A percentile compares a stretch with the other conserved stretches of the same genome.
phyloP scores from a whole-genome alignment of 345 rosid species.

The Euclidium syriacum region DNA sequence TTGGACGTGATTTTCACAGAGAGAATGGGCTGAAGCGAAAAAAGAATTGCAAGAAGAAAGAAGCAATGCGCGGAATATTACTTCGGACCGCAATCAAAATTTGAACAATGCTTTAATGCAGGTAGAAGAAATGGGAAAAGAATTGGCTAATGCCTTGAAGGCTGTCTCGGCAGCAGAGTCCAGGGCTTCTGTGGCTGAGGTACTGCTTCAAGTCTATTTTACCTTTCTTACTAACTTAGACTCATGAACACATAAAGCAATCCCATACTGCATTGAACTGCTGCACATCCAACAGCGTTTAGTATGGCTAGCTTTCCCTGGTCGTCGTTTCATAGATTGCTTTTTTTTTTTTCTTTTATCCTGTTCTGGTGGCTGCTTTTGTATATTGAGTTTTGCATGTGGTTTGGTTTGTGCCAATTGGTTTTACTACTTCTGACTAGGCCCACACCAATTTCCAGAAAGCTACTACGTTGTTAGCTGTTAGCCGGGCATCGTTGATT shows the following conservation, averaged over 20 bases:
- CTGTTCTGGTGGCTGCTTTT: conserved; percentile 5
- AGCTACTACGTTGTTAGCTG: neutral
- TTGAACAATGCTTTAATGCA: conserved; percentile 73
- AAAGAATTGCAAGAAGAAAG: conserved; percentile 80
- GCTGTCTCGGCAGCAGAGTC: conserved; percentile 79
- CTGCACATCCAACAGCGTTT: neutral
- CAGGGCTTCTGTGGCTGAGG: conserved; percentile 91
- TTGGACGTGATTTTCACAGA: conserved; percentile 38
- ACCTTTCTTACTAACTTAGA: conserved; percentile 1
- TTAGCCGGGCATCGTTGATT: neutral
- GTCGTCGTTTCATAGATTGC: neutral
- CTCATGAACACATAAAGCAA: neutral
- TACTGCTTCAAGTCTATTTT: conserved; percentile 25
- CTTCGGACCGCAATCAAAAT: conserved; percentile 61
- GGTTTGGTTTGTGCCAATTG: neutral
- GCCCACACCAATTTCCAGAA: neutral
- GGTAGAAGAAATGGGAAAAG: conserved; percentile 80
- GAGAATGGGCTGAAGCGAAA: conserved; percentile 96
- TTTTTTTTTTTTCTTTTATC: neutral
- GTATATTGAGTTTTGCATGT: conserved; percentile 8
- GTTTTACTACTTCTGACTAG: conserved; percentile 1
- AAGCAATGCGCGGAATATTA: conserved; percentile 55
- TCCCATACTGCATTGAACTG: conserved; percentile 7
- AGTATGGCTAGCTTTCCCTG: neutral
- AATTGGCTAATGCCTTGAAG: conserved; percentile 65